Conservation (phyloP, 208 protist species). For the Giardia muris region DNA sequence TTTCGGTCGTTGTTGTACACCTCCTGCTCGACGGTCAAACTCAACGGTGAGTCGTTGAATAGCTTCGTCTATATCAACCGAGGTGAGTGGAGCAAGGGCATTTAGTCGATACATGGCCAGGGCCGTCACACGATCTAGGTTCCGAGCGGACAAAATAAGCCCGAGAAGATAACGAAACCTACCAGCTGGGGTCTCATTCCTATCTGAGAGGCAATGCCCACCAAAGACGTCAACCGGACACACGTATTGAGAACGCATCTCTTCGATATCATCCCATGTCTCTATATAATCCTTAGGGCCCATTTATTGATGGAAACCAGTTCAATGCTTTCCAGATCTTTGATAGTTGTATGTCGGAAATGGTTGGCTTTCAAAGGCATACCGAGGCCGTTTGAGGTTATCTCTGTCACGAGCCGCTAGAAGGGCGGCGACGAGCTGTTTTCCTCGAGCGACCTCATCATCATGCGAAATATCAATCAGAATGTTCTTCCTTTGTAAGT, state of each 20-base stretch:
- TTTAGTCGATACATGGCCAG: not conserved
- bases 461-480: not conserved
- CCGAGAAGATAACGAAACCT: not conserved
- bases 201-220: not conserved
- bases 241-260: not conserved
- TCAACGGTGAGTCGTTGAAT: not conserved
- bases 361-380: not conserved
- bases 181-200: constrained; percentile 7
- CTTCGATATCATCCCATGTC: not conserved
- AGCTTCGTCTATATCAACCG: not conserved
- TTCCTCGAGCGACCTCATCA: not conserved
- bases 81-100: not conserved
- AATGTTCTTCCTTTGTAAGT: not conserved
- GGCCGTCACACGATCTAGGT: not conserved
- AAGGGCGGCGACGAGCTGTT: not conserved
- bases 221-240: not conserved
- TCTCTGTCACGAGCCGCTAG: not conserved
- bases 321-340: not conserved
- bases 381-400: not conserved
- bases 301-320: no score
- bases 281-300: not conserved
- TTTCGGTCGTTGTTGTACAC: not conserved
- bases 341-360: not conserved
- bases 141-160: not conserved
- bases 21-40: not conserved